phyloP scores from a whole-genome alignment of 192 early-diverging fungal genomes.

The Backusella sp. region DNA sequence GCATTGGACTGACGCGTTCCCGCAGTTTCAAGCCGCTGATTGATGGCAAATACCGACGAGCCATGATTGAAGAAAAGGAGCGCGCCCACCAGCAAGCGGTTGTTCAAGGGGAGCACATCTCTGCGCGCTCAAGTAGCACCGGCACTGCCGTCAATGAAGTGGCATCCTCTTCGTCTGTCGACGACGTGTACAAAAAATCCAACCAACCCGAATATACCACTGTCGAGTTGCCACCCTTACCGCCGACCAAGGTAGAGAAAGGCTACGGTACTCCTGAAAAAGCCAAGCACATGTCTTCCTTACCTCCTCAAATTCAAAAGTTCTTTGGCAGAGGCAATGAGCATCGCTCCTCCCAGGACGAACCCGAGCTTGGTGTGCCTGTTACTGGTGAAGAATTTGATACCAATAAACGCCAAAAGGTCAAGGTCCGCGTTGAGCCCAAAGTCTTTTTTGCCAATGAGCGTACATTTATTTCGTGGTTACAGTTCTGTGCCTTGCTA shows the following conservation, averaged over 20 bases:
- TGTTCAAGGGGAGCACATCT: neutral
- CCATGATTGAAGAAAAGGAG: conserved; percentile 37
- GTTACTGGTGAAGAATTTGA: conserved; percentile 14
- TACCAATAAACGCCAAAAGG: conserved; percentile 25
- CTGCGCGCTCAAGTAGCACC: neutral
- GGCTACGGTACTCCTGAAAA: neutral
- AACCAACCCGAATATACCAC: neutral
- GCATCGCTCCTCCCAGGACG: neutral
- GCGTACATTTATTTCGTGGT: conserved; percentile 83
- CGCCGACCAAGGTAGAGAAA: neutral
- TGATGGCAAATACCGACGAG: conserved; percentile 32
- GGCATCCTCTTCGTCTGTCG: neutral
- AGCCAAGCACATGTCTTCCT: neutral
- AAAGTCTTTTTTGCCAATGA: conserved; percentile 91
- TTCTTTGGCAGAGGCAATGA: conserved; percentile 9
- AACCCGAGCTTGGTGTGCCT: neutral
- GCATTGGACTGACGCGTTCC: conserved; percentile 32
- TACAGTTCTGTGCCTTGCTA: conserved; percentile 73
- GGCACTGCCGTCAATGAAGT: neutral
- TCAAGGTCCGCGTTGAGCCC: conserved; percentile 72
- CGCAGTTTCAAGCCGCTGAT: conserved; percentile 37
- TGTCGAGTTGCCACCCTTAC: neutral
- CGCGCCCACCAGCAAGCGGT: conserved; percentile 18
- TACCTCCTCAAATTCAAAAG: neutral
- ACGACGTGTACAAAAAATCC: neutral